phyloP scores from a whole-genome alignment of 2,329 filamentous ascomycete genomes.

The Verticillium alfalfae region DNA sequence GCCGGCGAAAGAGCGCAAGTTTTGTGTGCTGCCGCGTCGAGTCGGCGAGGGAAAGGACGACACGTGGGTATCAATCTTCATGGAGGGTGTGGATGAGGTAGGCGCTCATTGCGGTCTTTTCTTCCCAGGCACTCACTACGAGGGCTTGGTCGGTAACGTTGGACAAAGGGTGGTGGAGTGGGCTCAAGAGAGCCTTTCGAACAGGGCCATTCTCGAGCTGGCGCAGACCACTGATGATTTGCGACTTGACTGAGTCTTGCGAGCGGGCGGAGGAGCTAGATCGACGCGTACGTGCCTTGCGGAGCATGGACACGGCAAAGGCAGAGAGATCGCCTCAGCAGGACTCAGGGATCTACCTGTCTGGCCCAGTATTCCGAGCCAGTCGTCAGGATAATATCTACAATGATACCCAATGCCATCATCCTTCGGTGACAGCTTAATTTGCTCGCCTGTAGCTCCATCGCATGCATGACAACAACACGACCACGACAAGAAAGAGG shows the following conservation, averaged over 20 bases:
- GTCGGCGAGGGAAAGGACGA: conserved; percentile 54
- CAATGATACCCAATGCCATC: background rate
- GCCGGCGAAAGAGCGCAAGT: conserved; percentile 60
- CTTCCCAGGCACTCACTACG: conserved; percentile 64
- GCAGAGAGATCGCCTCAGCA: no score
- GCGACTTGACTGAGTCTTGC: background rate
- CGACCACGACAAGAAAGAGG: background rate
- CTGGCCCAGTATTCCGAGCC: background rate
- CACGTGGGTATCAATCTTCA: conserved; percentile 73
- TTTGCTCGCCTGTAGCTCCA: no score
- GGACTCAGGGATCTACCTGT: background rate
- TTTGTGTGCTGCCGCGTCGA: conserved; percentile 66
- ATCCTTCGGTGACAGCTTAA: background rate
- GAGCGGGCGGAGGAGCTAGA: background rate
- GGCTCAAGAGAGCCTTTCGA: conserved; percentile 57
- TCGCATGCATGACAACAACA: background rate
- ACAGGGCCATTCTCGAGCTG: conserved; percentile 29
- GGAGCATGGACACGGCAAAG: no score
- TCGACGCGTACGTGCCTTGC: no score
- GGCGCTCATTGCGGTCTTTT: conserved; percentile 82
- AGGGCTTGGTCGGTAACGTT: conserved; percentile 70
- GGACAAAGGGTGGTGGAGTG: conserved; percentile 61
- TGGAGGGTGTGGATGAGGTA: conserved; percentile 81
- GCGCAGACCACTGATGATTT: conserved; percentile 4
- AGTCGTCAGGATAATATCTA: background rate